Conservation (phyloP, 202 grass and related monocot genomes). For the Zoysia matrella region DNA sequence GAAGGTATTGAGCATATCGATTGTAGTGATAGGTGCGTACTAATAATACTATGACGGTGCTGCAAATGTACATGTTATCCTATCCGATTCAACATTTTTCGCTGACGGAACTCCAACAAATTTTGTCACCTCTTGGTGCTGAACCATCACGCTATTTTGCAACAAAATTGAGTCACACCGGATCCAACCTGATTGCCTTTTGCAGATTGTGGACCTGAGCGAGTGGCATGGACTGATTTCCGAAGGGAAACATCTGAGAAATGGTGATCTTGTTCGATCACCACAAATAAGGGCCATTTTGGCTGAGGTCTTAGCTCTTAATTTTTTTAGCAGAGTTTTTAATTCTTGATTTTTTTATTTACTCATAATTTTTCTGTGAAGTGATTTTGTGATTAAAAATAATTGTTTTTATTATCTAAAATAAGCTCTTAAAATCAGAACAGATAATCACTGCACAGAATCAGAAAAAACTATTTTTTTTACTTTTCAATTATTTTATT, state of each 20-base stretch:
- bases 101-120: not conserved
- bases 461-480: too few relatives aligned
- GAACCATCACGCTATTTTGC: not conserved
- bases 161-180: not conserved
- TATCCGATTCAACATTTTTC: not conserved
- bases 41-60: constrained; percentile 36
- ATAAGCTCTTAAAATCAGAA: too few relatives aligned
- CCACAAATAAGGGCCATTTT: constrained; percentile 1
- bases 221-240: constrained; percentile 67
- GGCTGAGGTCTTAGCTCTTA: too few relatives aligned
- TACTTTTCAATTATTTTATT: too few relatives aligned
- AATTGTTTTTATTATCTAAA: too few relatives aligned
- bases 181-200: constrained; percentile 5
- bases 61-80: constrained; percentile 57
- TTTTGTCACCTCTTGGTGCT: not conserved
- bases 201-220: constrained; percentile 73
- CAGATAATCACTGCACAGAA: too few relatives aligned
- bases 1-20: too few relatives aligned
- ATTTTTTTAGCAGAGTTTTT: too few relatives aligned
- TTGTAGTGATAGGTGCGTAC: too few relatives aligned
- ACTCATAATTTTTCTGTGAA: too few relatives aligned
- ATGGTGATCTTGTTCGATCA: constrained; percentile 18
- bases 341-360: too few relatives aligned
- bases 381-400: too few relatives aligned
- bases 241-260: constrained; percentile 30